phyloP scores from a whole-genome alignment of 306 rosid species.

The Prunus mira region DNA sequence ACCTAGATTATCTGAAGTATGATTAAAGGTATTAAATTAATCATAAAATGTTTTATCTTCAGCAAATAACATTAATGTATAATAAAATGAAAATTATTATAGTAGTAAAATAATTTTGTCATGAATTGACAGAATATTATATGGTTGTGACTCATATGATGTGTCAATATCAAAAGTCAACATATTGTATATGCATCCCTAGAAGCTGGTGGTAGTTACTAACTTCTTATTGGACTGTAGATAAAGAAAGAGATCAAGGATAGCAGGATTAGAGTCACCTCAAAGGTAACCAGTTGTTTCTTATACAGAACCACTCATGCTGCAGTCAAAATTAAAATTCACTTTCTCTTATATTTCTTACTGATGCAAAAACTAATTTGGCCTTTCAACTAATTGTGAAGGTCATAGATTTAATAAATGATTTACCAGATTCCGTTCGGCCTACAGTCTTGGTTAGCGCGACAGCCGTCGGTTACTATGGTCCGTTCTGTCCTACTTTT shows the following conservation, averaged over 20 bases:
- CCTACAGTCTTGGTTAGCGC: conserved; percentile 89
- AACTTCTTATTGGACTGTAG: conserved; percentile 41
- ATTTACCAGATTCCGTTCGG: conserved; percentile 65
- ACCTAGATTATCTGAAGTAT: not conserved
- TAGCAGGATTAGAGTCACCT: conserved; percentile 87
- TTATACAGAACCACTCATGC: not conserved
- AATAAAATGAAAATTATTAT: not conserved
- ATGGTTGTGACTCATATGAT: not conserved
- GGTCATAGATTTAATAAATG: conserved; percentile 78
- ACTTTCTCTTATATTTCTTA: not conserved
- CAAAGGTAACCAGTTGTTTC: conserved; percentile 56
- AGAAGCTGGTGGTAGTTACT: conserved; percentile 13
- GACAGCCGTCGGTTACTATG: conserved; percentile 96
- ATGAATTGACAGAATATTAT: not conserved
- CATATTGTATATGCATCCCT: not conserved
- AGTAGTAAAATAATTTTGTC: not conserved
- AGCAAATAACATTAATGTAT: not conserved
- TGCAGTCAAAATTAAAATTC: not conserved
- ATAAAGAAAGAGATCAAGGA: conserved; percentile 86
- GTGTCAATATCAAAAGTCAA: not conserved
- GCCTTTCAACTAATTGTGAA: conserved; percentile 39
- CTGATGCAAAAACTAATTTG: not conserved
- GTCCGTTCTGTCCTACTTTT: conserved; percentile 36
- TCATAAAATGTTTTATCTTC: not conserved
- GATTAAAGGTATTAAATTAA: not conserved